phyloP scores from a whole-genome alignment of 2,329 filamentous ascomycete species.

The Aspergillus ruber region DNA sequence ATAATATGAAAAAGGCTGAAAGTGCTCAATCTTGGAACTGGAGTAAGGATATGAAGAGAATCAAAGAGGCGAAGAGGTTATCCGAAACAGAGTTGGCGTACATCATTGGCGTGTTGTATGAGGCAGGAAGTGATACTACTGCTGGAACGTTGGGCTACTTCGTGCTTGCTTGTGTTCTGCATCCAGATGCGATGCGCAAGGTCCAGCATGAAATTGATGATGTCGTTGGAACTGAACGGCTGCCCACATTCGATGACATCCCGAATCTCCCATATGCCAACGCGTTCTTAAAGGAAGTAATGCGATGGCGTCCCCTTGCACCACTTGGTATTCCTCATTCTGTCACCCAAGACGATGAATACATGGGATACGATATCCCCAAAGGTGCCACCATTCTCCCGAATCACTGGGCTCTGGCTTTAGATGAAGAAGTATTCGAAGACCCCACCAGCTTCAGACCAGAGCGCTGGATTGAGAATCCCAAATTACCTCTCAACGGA shows the following conservation, averaged over 20 bases:
- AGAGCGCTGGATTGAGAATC: constrained; percentile 29
- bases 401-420: constrained; percentile 39
- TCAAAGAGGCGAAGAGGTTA: constrained; percentile 38
- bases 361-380: constrained; percentile 44
- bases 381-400: constrained; percentile 41
- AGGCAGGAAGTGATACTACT: constrained; percentile 46
- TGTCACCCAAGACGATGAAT: constrained; percentile 41
- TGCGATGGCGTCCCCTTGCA: constrained; percentile 28
- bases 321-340: constrained; percentile 44
- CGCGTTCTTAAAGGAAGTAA: constrained; percentile 23
- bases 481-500: constrained; percentile 32
- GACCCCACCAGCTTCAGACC: constrained; percentile 36
- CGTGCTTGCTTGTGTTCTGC: constrained; percentile 42
- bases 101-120: constrained; percentile 40
- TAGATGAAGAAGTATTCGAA: constrained; percentile 33
- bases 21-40: constrained; percentile 18
- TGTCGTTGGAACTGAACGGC: constrained; percentile 24
- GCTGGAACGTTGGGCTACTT: constrained; percentile 40
- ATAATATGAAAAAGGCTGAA: constrained; percentile 11
- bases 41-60: constrained; percentile 14
- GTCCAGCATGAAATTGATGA: constrained; percentile 35
- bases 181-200: constrained; percentile 34
- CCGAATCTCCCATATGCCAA: constrained; percentile 20
- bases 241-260: constrained; percentile 23
- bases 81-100: constrained; percentile 40